These are phyloP conservation scores for Neurospora pannonica DNA, from an alignment of 495 filamentous ascomycete genomes.

Conservation along the genomic window DNA sequence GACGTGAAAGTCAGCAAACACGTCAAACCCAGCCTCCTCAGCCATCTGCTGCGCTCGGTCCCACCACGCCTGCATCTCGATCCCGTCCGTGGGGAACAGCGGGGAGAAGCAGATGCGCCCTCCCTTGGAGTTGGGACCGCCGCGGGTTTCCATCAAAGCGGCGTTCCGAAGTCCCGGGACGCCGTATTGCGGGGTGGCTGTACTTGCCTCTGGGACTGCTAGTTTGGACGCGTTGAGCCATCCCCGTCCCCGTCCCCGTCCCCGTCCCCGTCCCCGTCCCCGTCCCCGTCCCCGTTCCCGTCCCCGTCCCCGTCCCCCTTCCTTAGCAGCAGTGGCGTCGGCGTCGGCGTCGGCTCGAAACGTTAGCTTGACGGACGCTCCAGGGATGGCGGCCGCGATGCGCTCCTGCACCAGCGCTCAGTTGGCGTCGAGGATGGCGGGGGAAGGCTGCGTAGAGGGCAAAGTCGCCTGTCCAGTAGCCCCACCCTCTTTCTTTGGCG, in stretches of 20 bases:
- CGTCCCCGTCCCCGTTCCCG: too few species aligned
- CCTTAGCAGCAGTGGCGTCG: too few species aligned
- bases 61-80: not conserved
- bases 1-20: constrained; percentile 4
- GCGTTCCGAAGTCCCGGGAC: not conserved
- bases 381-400: constrained; percentile 23
- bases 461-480: constrained; percentile 35
- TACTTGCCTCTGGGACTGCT: not conserved
- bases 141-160: constrained; percentile 2
- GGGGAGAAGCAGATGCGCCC: constrained; percentile 3
- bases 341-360: constrained; percentile 4
- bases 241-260: not conserved
- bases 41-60: constrained; percentile 1
- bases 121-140: not conserved
- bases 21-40: constrained; percentile 2
- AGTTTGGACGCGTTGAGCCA: not conserved
- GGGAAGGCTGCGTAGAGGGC: constrained; percentile 32
- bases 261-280: too few species aligned
- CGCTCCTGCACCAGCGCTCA: constrained; percentile 17
- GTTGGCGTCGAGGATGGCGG: constrained; percentile 26
- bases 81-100: not conserved
- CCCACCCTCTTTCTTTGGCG: constrained; percentile 11
- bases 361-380: constrained; percentile 6
- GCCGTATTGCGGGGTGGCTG: constrained; percentile 1
- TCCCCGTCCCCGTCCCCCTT: not conserved